Evolutionary conservation across 2,329 filamentous ascomycete genomes (phyloP), one percentile per base, ranked within the genome.

Genomic region (Rhynchosporium secalis): DNA sequence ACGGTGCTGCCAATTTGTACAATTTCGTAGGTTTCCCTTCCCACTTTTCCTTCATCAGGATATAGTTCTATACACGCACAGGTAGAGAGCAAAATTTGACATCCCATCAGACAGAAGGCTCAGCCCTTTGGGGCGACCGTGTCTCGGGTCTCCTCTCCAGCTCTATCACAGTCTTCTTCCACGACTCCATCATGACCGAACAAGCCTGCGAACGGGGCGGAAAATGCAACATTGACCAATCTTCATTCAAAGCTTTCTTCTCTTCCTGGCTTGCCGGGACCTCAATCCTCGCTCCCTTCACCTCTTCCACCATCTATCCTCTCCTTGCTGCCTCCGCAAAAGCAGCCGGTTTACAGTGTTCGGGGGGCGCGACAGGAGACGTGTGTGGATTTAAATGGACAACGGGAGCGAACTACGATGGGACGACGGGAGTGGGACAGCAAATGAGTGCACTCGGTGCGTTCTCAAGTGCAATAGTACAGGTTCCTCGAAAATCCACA

Each of bases 381-480:
- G 81, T 85, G 79, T 88, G 85, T 68, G 84, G 86, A 8, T 74
- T 85, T 58, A 81, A 81, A 63, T 89, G 86, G 85, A 81, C 80
- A 51, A 78, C 80, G 58, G 77, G 74, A n/a, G 77, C 74, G 0
- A 73, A 74, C 8, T 89, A 82, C 74, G 86, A 89, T 71, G 83
- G 84, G 29, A 79, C 78, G 1, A 82, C 79, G 3, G 87, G 87
- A 8, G 81, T 90, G 2, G 88, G 88, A 4, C 86, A 90, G 73
- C 86, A 90, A 74, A 90, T 91, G 87, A 81, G 84, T 1, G 86
- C 84, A 2, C 77, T 90, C 72, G 85, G 89, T 67, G 79, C 88
- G 9, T 81, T 89, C 8, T 80, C 90, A 45, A 80, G 81, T 36
- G 85, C 83, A 64, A 78, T 87, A 73, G 74, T 82, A 74, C 82